These are phyloP conservation scores for Lagenaria siceraria DNA, from an alignment of 306 rosid species.

Conservation along the genomic window DNA sequence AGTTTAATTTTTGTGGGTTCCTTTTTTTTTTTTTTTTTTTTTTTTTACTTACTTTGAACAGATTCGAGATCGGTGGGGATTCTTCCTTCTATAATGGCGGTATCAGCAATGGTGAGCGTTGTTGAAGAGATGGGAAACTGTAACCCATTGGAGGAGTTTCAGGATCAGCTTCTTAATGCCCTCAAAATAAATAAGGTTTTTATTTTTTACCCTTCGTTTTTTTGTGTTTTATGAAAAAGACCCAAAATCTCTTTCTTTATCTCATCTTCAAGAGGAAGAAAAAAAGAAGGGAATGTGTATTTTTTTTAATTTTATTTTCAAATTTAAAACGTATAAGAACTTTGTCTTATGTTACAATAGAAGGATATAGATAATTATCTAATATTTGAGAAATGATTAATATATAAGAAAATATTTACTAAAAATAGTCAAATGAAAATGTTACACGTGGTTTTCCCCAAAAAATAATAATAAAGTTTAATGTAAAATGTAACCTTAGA, in stretches of 20 bases:
- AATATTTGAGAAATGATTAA: background rate
- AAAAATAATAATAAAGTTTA: background rate
- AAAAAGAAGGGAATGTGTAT: no score
- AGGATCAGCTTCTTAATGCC: conserved; percentile 56
- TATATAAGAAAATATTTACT: background rate
- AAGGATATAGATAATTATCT: background rate
- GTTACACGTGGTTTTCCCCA: background rate
- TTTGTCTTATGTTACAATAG: background rate
- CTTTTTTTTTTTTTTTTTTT: background rate
- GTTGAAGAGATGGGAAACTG: conserved; percentile 57
- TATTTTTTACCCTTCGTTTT: background rate
- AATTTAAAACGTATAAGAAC: background rate
- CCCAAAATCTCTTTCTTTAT: background rate
- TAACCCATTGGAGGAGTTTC: conserved; percentile 41
- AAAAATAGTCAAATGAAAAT: background rate
- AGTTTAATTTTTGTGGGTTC: background rate
- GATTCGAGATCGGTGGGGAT: conserved; percentile 70
- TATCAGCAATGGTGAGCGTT: conserved; percentile 73
- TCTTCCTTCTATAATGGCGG: conserved; percentile 86
- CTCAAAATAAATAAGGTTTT: conserved; percentile 62
- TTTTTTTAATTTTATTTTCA: no score
- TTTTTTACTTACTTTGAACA: conserved; percentile 5
- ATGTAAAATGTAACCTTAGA: background rate
- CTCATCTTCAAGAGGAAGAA: background rate
- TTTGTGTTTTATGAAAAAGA: no score